phyloP scores from a whole-genome alignment of 2,329 filamentous ascomycete genomes.

The Coniochaeta sp. region DNA sequence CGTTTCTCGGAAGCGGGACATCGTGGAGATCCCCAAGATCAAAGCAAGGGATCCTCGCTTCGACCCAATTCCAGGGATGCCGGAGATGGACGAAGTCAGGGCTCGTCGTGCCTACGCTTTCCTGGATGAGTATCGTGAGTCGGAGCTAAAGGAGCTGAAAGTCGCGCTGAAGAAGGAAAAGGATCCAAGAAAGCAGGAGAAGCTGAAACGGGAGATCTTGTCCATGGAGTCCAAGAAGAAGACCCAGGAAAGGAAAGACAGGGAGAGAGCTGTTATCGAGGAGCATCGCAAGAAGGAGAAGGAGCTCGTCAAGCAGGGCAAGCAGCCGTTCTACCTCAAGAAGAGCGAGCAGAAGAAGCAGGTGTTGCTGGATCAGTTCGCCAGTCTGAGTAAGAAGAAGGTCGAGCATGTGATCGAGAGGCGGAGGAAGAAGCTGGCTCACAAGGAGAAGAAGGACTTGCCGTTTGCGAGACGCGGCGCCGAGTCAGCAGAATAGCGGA shows the following conservation, averaged over 20 bases:
- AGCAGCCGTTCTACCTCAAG: slow-evolving; percentile 91
- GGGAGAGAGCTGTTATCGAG: slow-evolving; percentile 60
- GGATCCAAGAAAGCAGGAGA: slow-evolving; percentile 57
- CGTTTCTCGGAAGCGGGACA: slow-evolving; percentile 72
- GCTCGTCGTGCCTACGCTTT: slow-evolving; percentile 75
- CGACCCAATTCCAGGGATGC: slow-evolving; percentile 49
- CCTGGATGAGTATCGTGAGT: slow-evolving; percentile 74
- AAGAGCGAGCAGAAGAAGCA: slow-evolving; percentile 85
- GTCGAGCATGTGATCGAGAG: slow-evolving; percentile 79
- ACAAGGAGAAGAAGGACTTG: slow-evolving; percentile 77
- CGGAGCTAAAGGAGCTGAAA: slow-evolving; percentile 73
- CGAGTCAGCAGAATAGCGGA: slow-evolving; percentile 7
- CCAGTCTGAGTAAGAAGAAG: slow-evolving; percentile 77
- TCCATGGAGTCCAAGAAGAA: slow-evolving; percentile 75
- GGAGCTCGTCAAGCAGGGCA: slow-evolving; percentile 77
- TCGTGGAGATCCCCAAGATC: slow-evolving; percentile 55
- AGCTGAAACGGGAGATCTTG: slow-evolving; percentile 64
- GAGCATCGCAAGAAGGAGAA: slow-evolving; percentile 79
- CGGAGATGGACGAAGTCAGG: slow-evolving; percentile 45
- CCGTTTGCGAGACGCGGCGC: slow-evolving; percentile 42
- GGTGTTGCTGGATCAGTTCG: slow-evolving; percentile 70
- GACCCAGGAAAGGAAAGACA: slow-evolving; percentile 61
- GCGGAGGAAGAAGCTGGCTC: slow-evolving; percentile 79
- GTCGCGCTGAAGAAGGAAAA: slow-evolving; percentile 59
- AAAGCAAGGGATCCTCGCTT: slow-evolving; percentile 78